Evolutionary conservation across 2,329 filamentous ascomycete species (phyloP), one percentile per base, ranked within the genome.

Genomic region (Dactylellina cionopaga): DNA sequence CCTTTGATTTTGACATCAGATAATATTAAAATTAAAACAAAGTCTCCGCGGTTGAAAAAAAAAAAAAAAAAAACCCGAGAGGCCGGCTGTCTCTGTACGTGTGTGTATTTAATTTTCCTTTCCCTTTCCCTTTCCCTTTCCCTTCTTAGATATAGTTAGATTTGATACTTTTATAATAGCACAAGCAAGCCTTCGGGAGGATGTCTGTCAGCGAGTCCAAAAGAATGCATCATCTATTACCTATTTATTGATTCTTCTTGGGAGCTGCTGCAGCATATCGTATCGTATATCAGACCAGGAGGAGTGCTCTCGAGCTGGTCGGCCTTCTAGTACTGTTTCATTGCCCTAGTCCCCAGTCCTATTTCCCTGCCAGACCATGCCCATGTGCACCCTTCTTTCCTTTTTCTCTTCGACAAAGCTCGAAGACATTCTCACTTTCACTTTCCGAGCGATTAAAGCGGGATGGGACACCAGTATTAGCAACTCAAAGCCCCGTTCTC

Each of bases 371-470:
- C 65, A 56, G 58, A 52, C 66, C 66, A 63, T 71, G 66, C 66
- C 66, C 66, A 71, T 71, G 66, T 71, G 66, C 66, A 63, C 66
- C 33, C 33, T 63, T 71, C 63, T 71, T 71, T 51, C 66, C 64
- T 71, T 71, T 71, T 71, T 51, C 51, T 49, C 51, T 47, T 55
- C 51, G 66, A 63, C 66, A 71, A 63, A 62, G 46, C 47, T 59
- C 54, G 41, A 51, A 54, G 52, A 54, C 25, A 39, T 55, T 66
- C 54, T 55, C 62, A 58, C 51, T 56, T 65, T 60, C 55, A 70
- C 55, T 71, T 71, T 71, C 66, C 66, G 66, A 71, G 66, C 66
- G 66, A 71, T 71, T 71, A 71, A 71, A 64, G 66, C 66, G 66
- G 66, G 66, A 71, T 55, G 62, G 62, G 31, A 51, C 66, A 64